Evolutionary conservation across 78 protist species (phyloP).

Genomic region (Planoprotostelium fungivorum): DNA sequence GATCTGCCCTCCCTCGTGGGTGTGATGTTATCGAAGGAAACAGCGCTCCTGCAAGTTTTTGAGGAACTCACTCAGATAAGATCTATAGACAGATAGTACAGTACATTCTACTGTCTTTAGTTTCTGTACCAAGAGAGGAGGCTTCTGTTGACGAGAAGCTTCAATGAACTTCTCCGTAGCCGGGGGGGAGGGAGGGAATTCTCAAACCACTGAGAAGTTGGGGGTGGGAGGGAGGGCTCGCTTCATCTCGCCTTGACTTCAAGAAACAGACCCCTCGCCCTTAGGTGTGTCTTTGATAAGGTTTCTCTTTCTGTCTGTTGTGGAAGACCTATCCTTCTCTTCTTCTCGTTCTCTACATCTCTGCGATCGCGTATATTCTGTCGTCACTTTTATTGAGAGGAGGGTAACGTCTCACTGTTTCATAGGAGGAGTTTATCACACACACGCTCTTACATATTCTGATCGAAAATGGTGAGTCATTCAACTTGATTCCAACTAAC

Average conservation of each 20-base stretch:
- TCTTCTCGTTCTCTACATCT: neutral
- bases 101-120: too few relatives aligned
- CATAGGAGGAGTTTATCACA: neutral
- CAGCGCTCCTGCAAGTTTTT: too few relatives aligned
- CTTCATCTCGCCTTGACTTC: neutral
- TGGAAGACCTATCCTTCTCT: neutral
- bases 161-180: too few relatives aligned
- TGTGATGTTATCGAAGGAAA: too few relatives aligned
- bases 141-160: too few relatives aligned
- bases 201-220: neutral
- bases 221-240: neutral
- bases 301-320: neutral
- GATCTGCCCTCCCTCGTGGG: too few relatives aligned
- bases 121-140: too few relatives aligned
- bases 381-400: neutral
- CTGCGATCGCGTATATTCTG: neutral
- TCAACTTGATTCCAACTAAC: neutral
- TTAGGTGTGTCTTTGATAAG: neutral
- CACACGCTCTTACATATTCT: neutral
- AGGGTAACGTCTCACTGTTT: neutral
- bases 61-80: too few relatives aligned
- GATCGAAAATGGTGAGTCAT: neutral
- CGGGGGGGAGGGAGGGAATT: conserved; percentile 1
- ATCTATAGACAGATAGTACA: too few relatives aligned
- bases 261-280: neutral